Evolutionary conservation across 2,329 filamentous ascomycete species (phyloP), one percentile per base, ranked within the genome.

Genomic region (Pseudogymnoascus sp.): DNA sequence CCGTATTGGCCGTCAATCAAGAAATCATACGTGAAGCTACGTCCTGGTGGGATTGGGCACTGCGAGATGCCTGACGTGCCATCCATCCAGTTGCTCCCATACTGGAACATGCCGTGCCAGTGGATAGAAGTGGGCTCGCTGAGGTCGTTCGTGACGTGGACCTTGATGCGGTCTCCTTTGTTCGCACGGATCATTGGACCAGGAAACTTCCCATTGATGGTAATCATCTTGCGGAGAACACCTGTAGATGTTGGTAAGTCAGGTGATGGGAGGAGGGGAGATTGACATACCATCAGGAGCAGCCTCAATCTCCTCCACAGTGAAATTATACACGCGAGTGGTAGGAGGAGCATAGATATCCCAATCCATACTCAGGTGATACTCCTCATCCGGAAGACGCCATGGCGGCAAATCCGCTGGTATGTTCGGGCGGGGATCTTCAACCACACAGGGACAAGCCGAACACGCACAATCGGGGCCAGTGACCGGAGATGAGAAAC

Each of bases 21-120:
- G 64, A 73, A 73, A 2, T 61, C 64, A 51, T 74, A 73, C 11
- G 67, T 70, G 59, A 73, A 72, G 14, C 66, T 68, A 16, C 62
- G 34, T 10, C 69, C 82, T 0, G 82, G 80, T 0, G 83, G 75
- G 65, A 90, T 84, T 2, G 88, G 87, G 66, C 88, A 91, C 72
- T 91, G 86, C 4, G 78, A 79, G 18, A 83, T 67, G 21, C 78
- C 76, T 51, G 75, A 75, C 0, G 77, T 76, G 10, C 79, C 79
- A 66, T 81, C 79, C 67, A 75, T 73, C 47, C 77, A 68, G 45
- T 75, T 76, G 8, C 73, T 73, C 31, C 75, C 70, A 14, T 77
- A 70, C 65, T 79, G 76, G 11, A 77, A 70, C 21, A 81, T 69
- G 29, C 80, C 80, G 65, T 83, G 80, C 75, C 77, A 82, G 66